Evolutionary conservation across 345 rosid species (phyloP).

Genomic region (Barbarea vulgaris): DNA sequence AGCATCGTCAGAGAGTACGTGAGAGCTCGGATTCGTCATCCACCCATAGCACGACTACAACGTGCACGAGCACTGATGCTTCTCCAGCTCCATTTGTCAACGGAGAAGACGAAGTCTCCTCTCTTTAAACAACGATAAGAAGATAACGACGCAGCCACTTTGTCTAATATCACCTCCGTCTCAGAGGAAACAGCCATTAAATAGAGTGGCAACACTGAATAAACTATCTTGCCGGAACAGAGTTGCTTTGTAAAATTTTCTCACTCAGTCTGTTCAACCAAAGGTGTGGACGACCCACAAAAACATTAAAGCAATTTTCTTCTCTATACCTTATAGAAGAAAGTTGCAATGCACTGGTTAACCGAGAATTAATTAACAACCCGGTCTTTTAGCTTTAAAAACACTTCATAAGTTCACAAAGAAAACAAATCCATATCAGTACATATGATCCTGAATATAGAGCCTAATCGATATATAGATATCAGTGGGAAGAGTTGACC

Average conservation of each 20-base stretch:
- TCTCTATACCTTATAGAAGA: too few species aligned
- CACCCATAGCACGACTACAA: constrained; percentile 44
- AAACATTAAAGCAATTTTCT: too few species aligned
- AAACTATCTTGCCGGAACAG: constrained; percentile 26
- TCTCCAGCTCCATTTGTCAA: constrained; percentile 74
- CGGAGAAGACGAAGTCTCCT: constrained; percentile 77
- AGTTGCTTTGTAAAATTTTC: constrained; percentile 27
- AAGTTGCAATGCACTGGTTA: too few species aligned
- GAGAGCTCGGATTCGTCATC: constrained; percentile 53
- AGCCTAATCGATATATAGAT: too few species aligned
- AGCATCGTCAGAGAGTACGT: constrained; percentile 44
- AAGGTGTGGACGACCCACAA: too few species aligned
- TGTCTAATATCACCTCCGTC: constrained; percentile 57
- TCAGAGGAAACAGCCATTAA: constrained; percentile 49
- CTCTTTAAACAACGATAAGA: constrained; percentile 66
- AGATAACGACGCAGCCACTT: constrained; percentile 34
- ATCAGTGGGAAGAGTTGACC: too few species aligned
- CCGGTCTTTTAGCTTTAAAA: too few species aligned
- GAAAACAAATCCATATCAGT: too few species aligned
- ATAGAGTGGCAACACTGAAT: constrained; percentile 20
- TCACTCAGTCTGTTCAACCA: constrained; percentile 27
- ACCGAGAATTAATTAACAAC: too few species aligned
- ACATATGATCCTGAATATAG: too few species aligned
- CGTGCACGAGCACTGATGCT: constrained; percentile 49
- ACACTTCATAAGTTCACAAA: too few species aligned